Conservation (phyloP, 2,329 filamentous ascomycete genomes). For the Aspergillus viridinutans region DNA sequence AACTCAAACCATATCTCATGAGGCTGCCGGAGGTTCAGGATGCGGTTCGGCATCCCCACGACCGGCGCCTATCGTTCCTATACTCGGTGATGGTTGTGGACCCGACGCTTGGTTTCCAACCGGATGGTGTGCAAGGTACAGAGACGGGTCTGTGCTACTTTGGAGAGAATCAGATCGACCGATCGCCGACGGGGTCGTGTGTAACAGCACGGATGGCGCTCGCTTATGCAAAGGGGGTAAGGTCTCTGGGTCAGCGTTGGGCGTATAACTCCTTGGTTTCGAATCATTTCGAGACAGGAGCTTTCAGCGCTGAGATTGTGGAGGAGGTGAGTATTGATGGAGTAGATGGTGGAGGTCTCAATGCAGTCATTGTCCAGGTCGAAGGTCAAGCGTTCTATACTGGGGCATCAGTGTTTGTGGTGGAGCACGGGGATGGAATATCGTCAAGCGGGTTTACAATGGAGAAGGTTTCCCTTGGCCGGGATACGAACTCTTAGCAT, state of each 20-base stretch:
- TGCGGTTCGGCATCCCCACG: conserved; percentile 27
- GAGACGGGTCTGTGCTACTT: conserved; percentile 46
- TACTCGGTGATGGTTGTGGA: conserved; percentile 43
- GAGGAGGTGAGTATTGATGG: conserved; percentile 7
- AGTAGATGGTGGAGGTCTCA: background rate
- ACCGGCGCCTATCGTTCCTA: conserved; percentile 32
- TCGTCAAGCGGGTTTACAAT: conserved; percentile 19
- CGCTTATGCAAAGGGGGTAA: conserved; percentile 28
- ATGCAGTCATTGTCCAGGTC: conserved; percentile 24
- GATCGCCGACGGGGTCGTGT: conserved; percentile 37
- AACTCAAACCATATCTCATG: conserved; percentile 13
- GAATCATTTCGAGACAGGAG: conserved; percentile 20
- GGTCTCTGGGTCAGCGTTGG: conserved; percentile 21
- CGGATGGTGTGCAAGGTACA: conserved; percentile 18
- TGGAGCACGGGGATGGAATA: conserved; percentile 27
- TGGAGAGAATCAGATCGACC: conserved; percentile 47
- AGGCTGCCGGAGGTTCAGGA: conserved; percentile 16
- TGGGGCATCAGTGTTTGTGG: conserved; percentile 23
- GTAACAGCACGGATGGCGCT: conserved; percentile 37
- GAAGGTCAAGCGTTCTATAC: conserved; percentile 33
- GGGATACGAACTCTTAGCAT: background rate
- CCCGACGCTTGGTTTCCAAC: conserved; percentile 13
- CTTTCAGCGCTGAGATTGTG: conserved; percentile 23
- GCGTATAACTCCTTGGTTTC: conserved; percentile 38
- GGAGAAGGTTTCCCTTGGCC: background rate